phyloP scores from a whole-genome alignment of 2,329 filamentous ascomycete genomes.

The Apiospora pterosperma region DNA sequence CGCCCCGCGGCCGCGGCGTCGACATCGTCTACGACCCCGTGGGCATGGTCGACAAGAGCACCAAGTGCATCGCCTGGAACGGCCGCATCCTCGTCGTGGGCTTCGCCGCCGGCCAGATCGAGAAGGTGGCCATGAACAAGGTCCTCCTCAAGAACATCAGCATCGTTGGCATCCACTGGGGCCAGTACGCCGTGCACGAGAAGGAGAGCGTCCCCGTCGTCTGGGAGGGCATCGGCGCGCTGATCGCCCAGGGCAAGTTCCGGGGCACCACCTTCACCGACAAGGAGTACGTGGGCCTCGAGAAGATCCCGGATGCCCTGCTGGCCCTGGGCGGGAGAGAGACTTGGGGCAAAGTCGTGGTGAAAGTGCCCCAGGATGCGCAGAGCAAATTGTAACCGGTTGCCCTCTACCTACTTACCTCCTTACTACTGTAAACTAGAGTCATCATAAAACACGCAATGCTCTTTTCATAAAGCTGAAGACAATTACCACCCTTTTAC shows the following conservation, averaged over 20 bases:
- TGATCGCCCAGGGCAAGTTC: constrained; percentile 78
- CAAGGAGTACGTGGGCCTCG: constrained; percentile 76
- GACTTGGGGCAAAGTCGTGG: constrained; percentile 95
- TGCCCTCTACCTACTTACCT: no score
- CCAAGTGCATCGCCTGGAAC: constrained; percentile 94
- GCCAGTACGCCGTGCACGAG: constrained; percentile 74
- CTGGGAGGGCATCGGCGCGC: constrained; percentile 76
- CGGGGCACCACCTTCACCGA: constrained; percentile 80
- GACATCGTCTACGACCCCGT: constrained; percentile 97
- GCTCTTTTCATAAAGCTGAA: no score
- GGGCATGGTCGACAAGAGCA: constrained; percentile 79
- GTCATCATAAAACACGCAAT: not conserved
- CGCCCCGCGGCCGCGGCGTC: constrained; percentile 68
- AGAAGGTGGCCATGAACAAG: constrained; percentile 90
- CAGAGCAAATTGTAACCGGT: constrained; percentile 49
- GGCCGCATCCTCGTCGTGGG: constrained; percentile 83
- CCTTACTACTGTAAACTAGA: not conserved
- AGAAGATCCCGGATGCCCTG: constrained; percentile 73
- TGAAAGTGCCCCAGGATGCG: constrained; percentile 71
- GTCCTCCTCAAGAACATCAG: constrained; percentile 92
- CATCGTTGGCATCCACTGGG: constrained; percentile 89
- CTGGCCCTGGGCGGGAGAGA: constrained; percentile 73
- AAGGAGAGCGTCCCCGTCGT: constrained; percentile 66
- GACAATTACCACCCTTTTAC: no score
- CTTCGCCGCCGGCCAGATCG: constrained; percentile 81